Conservation (phyloP, 2,329 filamentous ascomycete genomes). For the Macroventuria anomochaeta region DNA sequence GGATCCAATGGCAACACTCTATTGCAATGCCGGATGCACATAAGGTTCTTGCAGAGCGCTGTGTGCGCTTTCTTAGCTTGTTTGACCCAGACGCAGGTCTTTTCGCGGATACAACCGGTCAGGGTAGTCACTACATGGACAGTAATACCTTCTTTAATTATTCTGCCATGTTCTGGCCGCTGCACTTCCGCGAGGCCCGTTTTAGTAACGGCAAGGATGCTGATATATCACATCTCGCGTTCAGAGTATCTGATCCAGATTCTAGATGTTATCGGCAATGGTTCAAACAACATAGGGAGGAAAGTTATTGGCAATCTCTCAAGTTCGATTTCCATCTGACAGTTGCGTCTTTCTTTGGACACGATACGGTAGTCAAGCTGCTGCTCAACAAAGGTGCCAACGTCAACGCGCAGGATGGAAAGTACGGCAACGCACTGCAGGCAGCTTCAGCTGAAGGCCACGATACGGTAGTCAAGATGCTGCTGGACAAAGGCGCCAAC, state of each 20-base stretch:
- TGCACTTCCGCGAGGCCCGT: conserved; percentile 19
- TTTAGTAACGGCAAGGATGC: conserved; percentile 6
- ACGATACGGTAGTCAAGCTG: background rate
- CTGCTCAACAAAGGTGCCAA: too few relatives aligned
- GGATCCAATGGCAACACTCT: conserved; percentile 12
- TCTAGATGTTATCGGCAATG: background rate
- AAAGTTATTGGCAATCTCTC: background rate
- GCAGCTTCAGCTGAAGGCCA: conserved; percentile 2
- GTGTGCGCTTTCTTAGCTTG: conserved; percentile 20
- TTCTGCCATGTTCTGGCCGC: conserved; percentile 17
- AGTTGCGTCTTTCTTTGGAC: conserved; percentile 1
- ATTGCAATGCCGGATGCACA: conserved; percentile 16
- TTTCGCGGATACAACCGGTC: background rate
- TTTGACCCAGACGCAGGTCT: background rate
- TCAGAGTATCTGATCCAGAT: background rate
- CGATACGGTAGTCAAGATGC: background rate
- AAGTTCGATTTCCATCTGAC: background rate
- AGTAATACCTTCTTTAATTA: conserved; percentile 13
- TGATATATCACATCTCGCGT: background rate
- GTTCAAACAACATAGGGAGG: background rate
- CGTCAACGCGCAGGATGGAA: too few relatives aligned
- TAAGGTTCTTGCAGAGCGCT: conserved; percentile 17
- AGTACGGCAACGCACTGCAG: conserved; percentile 6
- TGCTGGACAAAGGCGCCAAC: too few relatives aligned
- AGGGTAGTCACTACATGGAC: background rate